Evolutionary conservation across 495 filamentous ascomycete species (phyloP).

Genomic region (Penicillium verhagenii): DNA sequence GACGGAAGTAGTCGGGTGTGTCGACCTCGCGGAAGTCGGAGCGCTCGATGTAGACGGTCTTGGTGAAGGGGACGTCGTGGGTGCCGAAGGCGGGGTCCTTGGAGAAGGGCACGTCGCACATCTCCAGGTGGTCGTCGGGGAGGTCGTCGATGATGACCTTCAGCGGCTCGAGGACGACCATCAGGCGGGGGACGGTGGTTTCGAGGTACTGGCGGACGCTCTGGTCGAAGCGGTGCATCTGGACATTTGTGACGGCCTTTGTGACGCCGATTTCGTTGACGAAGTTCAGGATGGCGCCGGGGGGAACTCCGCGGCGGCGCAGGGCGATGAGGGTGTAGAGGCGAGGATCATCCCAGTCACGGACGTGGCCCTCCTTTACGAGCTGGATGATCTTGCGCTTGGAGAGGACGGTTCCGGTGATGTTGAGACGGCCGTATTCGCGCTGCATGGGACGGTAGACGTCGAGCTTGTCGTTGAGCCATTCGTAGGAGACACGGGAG

Average conservation of each 20-base stretch:
- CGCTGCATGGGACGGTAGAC: conserved; percentile 86
- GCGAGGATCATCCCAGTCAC: conserved; percentile 85
- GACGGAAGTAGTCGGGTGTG: conserved; percentile 85
- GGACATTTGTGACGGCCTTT: conserved; percentile 68
- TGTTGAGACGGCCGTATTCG: conserved; percentile 74
- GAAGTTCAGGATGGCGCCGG: conserved; percentile 82
- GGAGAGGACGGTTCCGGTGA: conserved; percentile 77
- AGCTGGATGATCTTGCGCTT: conserved; percentile 80
- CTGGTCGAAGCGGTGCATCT: conserved; percentile 73
- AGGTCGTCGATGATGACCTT: conserved; percentile 72
- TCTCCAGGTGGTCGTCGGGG: conserved; percentile 60
- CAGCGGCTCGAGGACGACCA: conserved; percentile 75
- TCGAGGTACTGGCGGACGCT: conserved; percentile 80
- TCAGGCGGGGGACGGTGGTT: conserved; percentile 75
- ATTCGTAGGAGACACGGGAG: conserved; percentile 79
- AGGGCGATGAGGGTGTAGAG: conserved; percentile 88
- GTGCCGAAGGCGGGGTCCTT: conserved; percentile 58
- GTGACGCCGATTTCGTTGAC: conserved; percentile 88
- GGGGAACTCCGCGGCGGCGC: conserved; percentile 77
- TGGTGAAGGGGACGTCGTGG: conserved; percentile 72
- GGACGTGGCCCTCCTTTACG: conserved; percentile 68
- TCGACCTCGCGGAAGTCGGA: conserved; percentile 88
- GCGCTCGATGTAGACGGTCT: conserved; percentile 87
- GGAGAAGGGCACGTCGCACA: conserved; percentile 58
- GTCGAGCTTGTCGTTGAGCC: conserved; percentile 73